Conservation (phyloP, 495 filamentous ascomycete genomes). For the Usnea hakonensis region DNA sequence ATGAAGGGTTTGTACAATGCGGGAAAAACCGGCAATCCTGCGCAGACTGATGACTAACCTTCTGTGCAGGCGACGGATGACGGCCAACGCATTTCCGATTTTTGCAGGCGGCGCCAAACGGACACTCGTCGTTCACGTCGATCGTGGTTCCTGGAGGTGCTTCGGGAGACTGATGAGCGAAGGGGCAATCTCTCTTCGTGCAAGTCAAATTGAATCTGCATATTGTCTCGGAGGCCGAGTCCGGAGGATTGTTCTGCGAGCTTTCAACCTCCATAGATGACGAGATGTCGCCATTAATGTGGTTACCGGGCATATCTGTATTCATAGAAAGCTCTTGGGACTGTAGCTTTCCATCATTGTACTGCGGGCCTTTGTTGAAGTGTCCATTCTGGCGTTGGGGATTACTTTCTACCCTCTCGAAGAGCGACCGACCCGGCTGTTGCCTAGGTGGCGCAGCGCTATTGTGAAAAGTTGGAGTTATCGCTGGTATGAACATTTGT, state of each 20-base stretch:
- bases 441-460: constrained; percentile 34
- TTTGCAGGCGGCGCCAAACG: constrained; percentile 84
- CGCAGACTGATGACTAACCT: constrained; percentile 66
- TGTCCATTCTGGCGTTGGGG: constrained; percentile 35
- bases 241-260: constrained; percentile 22
- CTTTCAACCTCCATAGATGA: constrained; percentile 43
- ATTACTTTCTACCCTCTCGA: constrained; percentile 63
- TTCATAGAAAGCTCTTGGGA: constrained; percentile 18
- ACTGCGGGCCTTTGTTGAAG: constrained; percentile 31
- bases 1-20: constrained; percentile 80
- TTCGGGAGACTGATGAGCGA: constrained; percentile 88
- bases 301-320: constrained; percentile 17
- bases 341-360: constrained; percentile 21
- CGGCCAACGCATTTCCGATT: constrained; percentile 88
- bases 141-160: constrained; percentile 73
- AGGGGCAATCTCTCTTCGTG: constrained; percentile 81
- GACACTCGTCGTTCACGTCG: constrained; percentile 72
- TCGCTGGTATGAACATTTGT: constrained; percentile 43
- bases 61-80: constrained; percentile 85
- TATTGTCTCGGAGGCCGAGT: constrained; percentile 20
- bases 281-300: constrained; percentile 38
- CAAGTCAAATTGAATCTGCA: constrained; percentile 88
- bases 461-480: constrained; percentile 49
- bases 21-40: constrained; percentile 91
- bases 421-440: constrained; percentile 59